Evolutionary conservation across 2,329 filamentous ascomycete genomes (phyloP).

Genomic region (Thelonectria rubi): DNA sequence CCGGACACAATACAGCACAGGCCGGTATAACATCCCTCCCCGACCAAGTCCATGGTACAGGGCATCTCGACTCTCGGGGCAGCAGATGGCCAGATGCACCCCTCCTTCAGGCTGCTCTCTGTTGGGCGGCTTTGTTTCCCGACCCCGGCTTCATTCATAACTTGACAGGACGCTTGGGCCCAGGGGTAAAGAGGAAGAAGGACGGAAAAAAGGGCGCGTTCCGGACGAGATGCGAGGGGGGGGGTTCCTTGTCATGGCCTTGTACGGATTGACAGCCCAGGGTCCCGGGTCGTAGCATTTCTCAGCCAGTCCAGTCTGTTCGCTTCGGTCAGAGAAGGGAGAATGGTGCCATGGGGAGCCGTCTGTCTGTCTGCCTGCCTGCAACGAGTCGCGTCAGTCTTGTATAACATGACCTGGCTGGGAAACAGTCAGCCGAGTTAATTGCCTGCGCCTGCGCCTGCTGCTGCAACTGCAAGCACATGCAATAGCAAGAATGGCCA

Average conservation of each 20-base stretch:
- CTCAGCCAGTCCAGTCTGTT: conserved; percentile 3
- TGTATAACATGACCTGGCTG: no score
- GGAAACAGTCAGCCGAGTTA: no score
- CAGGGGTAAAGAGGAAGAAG: conserved; percentile 7
- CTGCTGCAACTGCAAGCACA: no score
- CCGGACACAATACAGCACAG: neutral
- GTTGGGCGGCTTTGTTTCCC: neutral
- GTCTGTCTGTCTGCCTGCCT: no score
- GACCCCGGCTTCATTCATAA: neutral
- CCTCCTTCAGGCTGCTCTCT: neutral
- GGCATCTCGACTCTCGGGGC: neutral
- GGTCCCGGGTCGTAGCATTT: no score
- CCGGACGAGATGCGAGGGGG: neutral
- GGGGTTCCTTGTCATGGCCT: neutral
- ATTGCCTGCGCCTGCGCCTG: no score
- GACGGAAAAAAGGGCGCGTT: conserved; percentile 13
- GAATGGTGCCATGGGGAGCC: neutral
- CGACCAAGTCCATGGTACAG: conserved; percentile 26
- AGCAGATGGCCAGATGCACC: neutral
- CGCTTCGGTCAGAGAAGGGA: conserved; percentile 8
- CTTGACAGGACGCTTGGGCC: conserved; percentile 44
- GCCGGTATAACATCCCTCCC: no score
- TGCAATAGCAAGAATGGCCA: neutral
- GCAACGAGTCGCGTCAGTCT: no score
- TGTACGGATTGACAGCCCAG: conserved; percentile 22